These are phyloP conservation scores for Tolypocladium ophioglossoides DNA, from an alignment of 2,329 filamentous ascomycete genomes.

Conservation along the genomic window DNA sequence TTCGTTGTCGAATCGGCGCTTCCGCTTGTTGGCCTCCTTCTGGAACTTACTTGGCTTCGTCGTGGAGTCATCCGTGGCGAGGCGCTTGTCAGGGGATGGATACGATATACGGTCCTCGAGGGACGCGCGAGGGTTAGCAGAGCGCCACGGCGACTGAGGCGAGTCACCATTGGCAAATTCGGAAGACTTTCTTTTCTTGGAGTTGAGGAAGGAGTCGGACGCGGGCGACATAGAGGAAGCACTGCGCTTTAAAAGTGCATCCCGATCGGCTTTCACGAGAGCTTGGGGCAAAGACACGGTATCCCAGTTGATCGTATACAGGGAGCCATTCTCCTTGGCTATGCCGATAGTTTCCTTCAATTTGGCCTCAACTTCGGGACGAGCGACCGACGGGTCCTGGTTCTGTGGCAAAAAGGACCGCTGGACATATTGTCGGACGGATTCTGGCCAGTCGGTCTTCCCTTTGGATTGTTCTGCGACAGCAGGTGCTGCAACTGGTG, in stretches of 20 bases:
- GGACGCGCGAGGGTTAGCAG: slow-evolving; percentile 46
- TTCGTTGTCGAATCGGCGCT: slow-evolving; percentile 70
- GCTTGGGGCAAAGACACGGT: slow-evolving; percentile 75
- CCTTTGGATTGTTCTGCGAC: slow-evolving; percentile 30
- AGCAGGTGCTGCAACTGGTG: slow-evolving; percentile 17
- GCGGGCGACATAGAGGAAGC: slow-evolving; percentile 13
- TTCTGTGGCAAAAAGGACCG: slow-evolving; percentile 74
- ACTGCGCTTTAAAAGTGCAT: slow-evolving; percentile 32
- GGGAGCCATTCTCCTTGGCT: slow-evolving; percentile 61
- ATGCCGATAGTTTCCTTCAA: slow-evolving; percentile 77
- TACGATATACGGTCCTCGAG: slow-evolving; percentile 71
- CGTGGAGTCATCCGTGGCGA: slow-evolving; percentile 33
- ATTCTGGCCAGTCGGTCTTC: slow-evolving; percentile 69
- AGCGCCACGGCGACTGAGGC: slow-evolving; percentile 61
- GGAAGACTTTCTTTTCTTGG: slow-evolving; percentile 76
- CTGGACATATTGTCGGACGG: slow-evolving; percentile 82
- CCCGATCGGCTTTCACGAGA: slow-evolving; percentile 63
- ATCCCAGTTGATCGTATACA: slow-evolving; percentile 74
- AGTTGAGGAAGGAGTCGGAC: slow-evolving; percentile 22
- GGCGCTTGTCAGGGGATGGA: slow-evolving; percentile 31
- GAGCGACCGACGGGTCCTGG: slow-evolving; percentile 49
- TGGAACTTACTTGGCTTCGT: slow-evolving; percentile 75
- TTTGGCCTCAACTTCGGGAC: slow-evolving; percentile 69
- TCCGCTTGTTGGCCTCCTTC: slow-evolving; percentile 81
- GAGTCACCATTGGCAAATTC: slow-evolving; percentile 47